Base-by-base conservation (phyloP, 306 rosid species). In the Prunus kanzakura region DNA sequence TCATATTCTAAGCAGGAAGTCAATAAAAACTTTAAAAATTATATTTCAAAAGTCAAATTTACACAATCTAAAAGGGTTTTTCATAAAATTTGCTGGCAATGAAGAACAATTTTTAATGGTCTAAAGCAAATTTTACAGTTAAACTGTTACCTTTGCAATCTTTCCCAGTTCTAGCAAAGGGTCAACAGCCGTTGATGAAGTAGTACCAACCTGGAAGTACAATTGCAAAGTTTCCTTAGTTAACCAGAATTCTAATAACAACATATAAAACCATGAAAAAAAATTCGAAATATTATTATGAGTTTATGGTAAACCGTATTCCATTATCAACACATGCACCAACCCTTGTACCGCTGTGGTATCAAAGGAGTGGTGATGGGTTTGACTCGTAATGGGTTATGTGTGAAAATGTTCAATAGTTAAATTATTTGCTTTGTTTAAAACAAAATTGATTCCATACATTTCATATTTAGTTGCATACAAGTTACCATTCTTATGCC, bases 161-260 rank as follows among this genome's bases (percentile, higher is more conserved):
- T 76, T 81, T 68, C 89, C 96, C 76, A 94, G 70, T 63, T 81
- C 84, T 61, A 79, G 85, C 73, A 94, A 80, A 79, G 97, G 98
- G 86, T 94, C 98, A 78, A 94, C 84, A 8, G 97, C 95, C 25
- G 98, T 87, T 75, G 98, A 94, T 49, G 98, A 94, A 75, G 98
- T 94, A 51, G 98, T 94, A 64, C 98, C 96, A 66, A 92, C 93
- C 98, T 94, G 83, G 51, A 84, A 38, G 67, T 35, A 64, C 29
- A 74, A 64, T 76, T 60, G 57, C 54, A 79, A 54, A 78, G 66
- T 30, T 63, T 54, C 64, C 23, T 61, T 15, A 38, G 76, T 78
- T 57, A 69, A 70, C 62, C 71, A 54, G 8, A 70, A 29, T 79
- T 70, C 32, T 27, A 46, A 20, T 2, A 10, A 55, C 12, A 27